Evolutionary conservation across 2,329 filamentous ascomycete genomes (phyloP).

Genomic region (Penicillium sp.): DNA sequence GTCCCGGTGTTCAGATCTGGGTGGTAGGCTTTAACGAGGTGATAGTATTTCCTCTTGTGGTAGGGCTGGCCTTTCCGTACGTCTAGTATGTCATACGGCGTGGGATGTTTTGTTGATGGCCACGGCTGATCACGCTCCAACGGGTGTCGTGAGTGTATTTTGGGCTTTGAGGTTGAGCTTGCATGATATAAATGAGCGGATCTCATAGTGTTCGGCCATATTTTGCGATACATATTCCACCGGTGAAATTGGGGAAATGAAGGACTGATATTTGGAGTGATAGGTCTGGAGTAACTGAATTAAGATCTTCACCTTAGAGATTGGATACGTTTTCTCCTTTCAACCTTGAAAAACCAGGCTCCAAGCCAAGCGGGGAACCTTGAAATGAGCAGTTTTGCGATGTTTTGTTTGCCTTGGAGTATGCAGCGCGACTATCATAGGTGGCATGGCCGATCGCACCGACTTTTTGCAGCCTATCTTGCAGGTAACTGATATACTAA

Average conservation of each 20-base stretch:
- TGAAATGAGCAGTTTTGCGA: no score
- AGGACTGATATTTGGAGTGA: neutral
- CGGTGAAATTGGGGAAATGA: neutral
- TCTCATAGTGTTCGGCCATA: neutral
- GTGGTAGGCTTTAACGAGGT: constrained; percentile 4
- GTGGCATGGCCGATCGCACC: neutral
- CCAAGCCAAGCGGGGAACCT: no score
- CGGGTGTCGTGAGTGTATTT: neutral
- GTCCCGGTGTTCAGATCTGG: neutral
- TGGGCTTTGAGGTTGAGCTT: neutral
- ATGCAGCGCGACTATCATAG: no score
- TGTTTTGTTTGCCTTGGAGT: no score
- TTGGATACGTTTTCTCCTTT: no score
- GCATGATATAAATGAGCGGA: neutral
- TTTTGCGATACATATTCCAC: neutral
- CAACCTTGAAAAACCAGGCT: no score
- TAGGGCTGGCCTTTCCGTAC: neutral
- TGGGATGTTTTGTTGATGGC: constrained; percentile 2
- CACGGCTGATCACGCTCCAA: neutral
- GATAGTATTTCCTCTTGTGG: constrained; percentile 1
- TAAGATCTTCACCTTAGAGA: neutral
- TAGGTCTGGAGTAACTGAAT: neutral
- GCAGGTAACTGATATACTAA: neutral
- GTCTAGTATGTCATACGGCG: constrained; percentile 3
- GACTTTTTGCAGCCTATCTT: neutral